Conservation (phyloP, 257 asterid species). For the Lantana camara region DNA sequence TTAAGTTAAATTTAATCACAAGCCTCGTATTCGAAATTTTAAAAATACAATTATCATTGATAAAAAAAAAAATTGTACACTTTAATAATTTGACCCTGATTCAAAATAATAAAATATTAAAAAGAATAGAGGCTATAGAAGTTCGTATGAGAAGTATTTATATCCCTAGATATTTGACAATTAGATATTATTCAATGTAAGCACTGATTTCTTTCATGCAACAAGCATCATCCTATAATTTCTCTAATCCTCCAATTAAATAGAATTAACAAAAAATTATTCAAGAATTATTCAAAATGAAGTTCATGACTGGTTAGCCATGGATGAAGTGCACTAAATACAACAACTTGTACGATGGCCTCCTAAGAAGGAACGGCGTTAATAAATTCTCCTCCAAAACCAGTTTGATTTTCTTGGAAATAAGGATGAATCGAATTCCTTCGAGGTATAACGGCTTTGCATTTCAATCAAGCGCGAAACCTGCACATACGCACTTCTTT, state of each 20-base stretch:
- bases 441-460: conserved; percentile 79
- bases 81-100: no score
- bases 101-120: no score
- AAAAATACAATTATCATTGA: no score
- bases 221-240: neutral
- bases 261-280: no score
- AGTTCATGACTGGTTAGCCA: neutral
- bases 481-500: conserved; percentile 42
- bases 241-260: neutral
- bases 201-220: neutral
- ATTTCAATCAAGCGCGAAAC: conserved; percentile 91
- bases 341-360: neutral
- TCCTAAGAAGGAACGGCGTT: conserved; percentile 26
- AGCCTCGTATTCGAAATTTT: no score
- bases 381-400: conserved; percentile 25
- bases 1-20: no score
- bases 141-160: no score
- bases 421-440: conserved; percentile 77
- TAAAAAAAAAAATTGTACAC: no score
- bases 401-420: conserved; percentile 47
- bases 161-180: no score
- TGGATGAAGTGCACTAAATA: conserved; percentile 1
- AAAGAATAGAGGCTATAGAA: no score
- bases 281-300: neutral
- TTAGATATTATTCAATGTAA: no score